A percentile compares a stretch with the other conserved stretches of the same genome.
phyloP scores from a whole-genome alignment of 306 rosid species.

The Leucaena leucocephala region DNA sequence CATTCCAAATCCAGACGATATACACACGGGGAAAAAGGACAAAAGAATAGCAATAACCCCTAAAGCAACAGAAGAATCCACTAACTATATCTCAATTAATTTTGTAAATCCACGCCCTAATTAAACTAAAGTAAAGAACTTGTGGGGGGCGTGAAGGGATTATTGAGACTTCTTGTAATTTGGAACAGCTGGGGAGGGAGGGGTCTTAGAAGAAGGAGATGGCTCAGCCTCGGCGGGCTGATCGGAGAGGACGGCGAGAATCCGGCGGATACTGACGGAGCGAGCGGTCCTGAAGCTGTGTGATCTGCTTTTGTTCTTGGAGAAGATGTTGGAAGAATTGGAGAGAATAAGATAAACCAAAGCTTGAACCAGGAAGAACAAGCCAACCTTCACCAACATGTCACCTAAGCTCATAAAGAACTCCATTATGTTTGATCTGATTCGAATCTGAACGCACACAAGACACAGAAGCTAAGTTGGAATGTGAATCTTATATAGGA shows the following conservation, averaged over 20 bases:
- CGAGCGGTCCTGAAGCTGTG: conserved; percentile 73
- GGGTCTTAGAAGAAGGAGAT: conserved; percentile 54
- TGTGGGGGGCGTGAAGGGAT: neutral
- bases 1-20: neutral
- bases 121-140: neutral
- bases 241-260: conserved; percentile 69
- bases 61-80: neutral
- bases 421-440: conserved; percentile 39
- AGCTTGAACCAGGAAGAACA: conserved; percentile 68
- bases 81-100: neutral
- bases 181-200: conserved; percentile 39
- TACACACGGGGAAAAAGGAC: neutral
- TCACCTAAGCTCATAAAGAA: conserved; percentile 39
- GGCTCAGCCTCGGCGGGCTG: conserved; percentile 56
- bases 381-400: conserved; percentile 57
- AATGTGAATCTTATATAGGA: neutral
- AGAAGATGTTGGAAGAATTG: conserved; percentile 77
- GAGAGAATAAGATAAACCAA: conserved; percentile 83
- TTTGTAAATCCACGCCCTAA: conserved; percentile 5
- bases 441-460: neutral
- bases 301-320: conserved; percentile 50
- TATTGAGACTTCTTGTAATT: conserved; percentile 1
- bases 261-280: conserved; percentile 64
- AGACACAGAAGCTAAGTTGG: neutral
- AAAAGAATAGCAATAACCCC: conserved; percentile 17